These are phyloP conservation scores for Dendrocalamus latiflorus DNA, from an alignment of 202 grass and related monocot genomes.

Conservation along the genomic window DNA sequence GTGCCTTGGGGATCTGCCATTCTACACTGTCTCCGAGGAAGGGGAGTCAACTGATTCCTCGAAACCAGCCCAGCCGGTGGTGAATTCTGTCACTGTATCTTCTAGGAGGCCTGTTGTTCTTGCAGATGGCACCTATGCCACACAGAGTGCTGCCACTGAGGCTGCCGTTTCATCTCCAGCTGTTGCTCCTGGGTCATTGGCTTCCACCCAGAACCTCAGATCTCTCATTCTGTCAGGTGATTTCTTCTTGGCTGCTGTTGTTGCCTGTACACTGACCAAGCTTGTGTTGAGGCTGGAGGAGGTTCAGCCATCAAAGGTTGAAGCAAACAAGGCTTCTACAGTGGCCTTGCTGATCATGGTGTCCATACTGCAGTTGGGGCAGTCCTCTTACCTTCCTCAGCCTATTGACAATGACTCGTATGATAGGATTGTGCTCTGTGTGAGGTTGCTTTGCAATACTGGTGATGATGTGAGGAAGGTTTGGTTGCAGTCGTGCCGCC, in stretches of 20 bases:
- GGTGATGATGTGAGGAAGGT: constrained; percentile 60
- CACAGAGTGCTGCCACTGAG: constrained; percentile 66
- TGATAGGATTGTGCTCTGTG: constrained; percentile 67
- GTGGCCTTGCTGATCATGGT: constrained; percentile 58
- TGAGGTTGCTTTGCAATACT: constrained; percentile 71
- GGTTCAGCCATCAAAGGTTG: constrained; percentile 52
- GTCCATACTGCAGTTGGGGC: constrained; percentile 62
- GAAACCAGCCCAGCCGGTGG: constrained; percentile 30
- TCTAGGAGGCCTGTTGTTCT: constrained; percentile 64
- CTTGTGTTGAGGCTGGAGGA: constrained; percentile 71
- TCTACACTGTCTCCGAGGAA: constrained; percentile 57
- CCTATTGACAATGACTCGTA: constrained; percentile 60
- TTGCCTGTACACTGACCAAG: constrained; percentile 60
- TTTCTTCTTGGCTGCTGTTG: constrained; percentile 66
- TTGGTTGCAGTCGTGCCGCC: constrained; percentile 62
- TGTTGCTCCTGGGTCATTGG: constrained; percentile 38
- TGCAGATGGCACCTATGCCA: constrained; percentile 72
- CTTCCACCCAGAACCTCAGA: constrained; percentile 54
- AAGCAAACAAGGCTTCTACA: constrained; percentile 56
- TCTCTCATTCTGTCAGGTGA: constrained; percentile 75
- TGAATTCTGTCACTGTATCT: constrained; percentile 57
- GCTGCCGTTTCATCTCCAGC: constrained; percentile 41
- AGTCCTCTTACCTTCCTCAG: constrained; percentile 59
- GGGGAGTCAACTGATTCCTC: constrained; percentile 36
- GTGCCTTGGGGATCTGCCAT: constrained; percentile 59